These are phyloP conservation scores for Pythium dissotocum DNA, from an alignment of 352 stramenopile genomes.

Conservation along the genomic window DNA sequence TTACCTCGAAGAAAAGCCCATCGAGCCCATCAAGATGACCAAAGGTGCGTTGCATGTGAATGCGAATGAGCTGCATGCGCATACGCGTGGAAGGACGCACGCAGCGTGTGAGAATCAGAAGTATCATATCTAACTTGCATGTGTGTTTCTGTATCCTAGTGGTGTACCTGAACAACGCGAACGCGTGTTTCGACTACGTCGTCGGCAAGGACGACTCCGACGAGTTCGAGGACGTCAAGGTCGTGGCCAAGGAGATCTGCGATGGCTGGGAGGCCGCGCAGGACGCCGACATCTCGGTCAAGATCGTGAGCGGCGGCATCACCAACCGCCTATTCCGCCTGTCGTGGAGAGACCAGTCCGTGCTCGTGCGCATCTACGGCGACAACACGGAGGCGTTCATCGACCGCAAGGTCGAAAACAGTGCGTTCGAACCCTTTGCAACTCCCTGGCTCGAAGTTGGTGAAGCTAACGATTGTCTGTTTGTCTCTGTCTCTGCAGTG, in stretches of 20 bases:
- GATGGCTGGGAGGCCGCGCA: constrained; percentile 51
- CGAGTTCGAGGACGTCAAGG: constrained; percentile 84
- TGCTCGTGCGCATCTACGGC: constrained; percentile 91
- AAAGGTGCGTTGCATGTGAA: neutral
- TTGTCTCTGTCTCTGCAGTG: constrained; percentile 36
- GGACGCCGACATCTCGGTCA: constrained; percentile 73
- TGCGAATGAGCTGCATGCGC: neutral
- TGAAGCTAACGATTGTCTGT: too few species aligned
- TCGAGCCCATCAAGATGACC: constrained; percentile 1
- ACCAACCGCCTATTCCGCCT: constrained; percentile 93
- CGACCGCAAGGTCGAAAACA: constrained; percentile 90
- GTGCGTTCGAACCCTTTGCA: constrained; percentile 36
- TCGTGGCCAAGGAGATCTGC: constrained; percentile 70
- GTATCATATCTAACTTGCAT: neutral
- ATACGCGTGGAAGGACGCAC: neutral
- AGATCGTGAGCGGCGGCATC: constrained; percentile 90
- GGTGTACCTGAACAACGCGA: constrained; percentile 80
- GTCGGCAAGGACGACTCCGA: constrained; percentile 62
- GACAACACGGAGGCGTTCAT: constrained; percentile 94
- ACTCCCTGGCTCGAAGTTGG: neutral
- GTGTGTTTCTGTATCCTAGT: constrained; percentile 33
- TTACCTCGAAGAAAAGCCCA: neutral
- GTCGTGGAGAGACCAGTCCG: constrained; percentile 61
- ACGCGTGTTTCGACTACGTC: constrained; percentile 66
- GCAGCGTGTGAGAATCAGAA: neutral